Base-by-base conservation (phyloP, 495 filamentous ascomycete genomes). In the Amphirosellinia nigrospora region DNA sequence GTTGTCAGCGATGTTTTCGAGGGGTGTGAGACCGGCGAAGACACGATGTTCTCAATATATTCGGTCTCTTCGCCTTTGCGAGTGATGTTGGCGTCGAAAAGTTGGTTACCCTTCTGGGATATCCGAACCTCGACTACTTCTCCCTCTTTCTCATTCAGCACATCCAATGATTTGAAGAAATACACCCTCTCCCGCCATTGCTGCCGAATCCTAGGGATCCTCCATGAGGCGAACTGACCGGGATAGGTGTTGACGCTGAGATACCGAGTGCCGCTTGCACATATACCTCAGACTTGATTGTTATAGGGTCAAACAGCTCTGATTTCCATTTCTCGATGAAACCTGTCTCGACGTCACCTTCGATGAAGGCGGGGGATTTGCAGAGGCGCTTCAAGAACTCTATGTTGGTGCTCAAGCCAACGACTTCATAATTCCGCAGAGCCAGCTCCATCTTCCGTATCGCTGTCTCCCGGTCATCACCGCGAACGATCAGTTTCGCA, bases 401-500 rank as follows among this genome's bases (percentile, higher is more conserved):
- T 53, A 99, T 95, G 77, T 99, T 99, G 7, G 96, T 99, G 74
- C 91, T 90, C 19, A 94, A 88, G 1, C 96, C 96, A 1, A 94
- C 96, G 10, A 99, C 87, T 79, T 99, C 93, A 76, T 98, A 99
- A 62, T 94, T 87, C 68, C 93, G 91, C 32, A 98, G 80, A 2
- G 95, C 95, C n/a, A 87, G 80, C 43, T 89, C 88, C 36, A 98
- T 83, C 75, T 93, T 97, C 70, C 92, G 89, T 65, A 98, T 89
- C 21, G 96, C 93, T 23, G 91, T 91, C 77, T 92, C 87, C 36
- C 96, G 87, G 65, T 90, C 89, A 50, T 85, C 85, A 21, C 92
- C 96, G 32, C 89, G 86, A n/a, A 98, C 94, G 70, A 99, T 98
- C 65, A 99, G 85, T 79, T 99, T 99, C 50, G 96, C 91, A 70